Conservation (phyloP, 2,329 filamentous ascomycete genomes). For the Arthrobotrys conoides region DNA sequence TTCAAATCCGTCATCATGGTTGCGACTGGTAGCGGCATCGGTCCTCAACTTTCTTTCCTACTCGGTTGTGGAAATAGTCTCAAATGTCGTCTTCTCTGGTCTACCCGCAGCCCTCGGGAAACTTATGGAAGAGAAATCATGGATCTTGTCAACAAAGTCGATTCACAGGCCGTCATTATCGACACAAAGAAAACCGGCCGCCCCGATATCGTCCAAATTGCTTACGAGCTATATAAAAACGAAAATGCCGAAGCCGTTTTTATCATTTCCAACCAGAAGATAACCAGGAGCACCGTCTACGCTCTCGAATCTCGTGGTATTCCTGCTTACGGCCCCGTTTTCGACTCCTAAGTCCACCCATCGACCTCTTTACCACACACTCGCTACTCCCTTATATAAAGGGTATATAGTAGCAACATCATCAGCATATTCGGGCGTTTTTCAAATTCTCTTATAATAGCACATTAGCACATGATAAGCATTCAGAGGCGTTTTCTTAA, state of each 20-base stretch:
- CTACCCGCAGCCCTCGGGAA: slow-evolving; percentile 65
- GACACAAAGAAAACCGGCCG: slow-evolving; percentile 66
- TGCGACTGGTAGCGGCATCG: slow-evolving; percentile 67
- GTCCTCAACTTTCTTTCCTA: slow-evolving; percentile 66
- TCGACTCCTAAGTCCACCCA: slow-evolving; percentile 63
- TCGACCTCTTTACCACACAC: neutral
- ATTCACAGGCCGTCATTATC: slow-evolving; percentile 65
- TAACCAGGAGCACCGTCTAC: slow-evolving; percentile 67
- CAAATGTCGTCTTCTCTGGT: slow-evolving; percentile 66
- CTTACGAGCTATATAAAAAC: slow-evolving; percentile 65
- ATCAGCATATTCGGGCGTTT: slow-evolving; percentile 3
- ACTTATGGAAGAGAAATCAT: slow-evolving; percentile 66
- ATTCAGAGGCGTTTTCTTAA: neutral
- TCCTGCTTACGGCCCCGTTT: slow-evolving; percentile 66
- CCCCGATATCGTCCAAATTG: slow-evolving; percentile 65
- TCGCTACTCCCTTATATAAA: slow-evolving; percentile 12
- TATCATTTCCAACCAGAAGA: slow-evolving; percentile 66
- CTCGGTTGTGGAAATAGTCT: slow-evolving; percentile 62
- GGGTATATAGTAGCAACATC: slow-evolving; percentile 5
- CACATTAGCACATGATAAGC: neutral
- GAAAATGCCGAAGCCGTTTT: slow-evolving; percentile 67
- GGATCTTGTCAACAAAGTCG: slow-evolving; percentile 65
- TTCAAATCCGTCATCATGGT: slow-evolving; percentile 66
- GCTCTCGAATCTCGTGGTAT: slow-evolving; percentile 67
- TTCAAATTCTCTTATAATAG: neutral